A percentile compares a stretch with the other conserved stretches of the same genome.
Conservation (phyloP, 768 basidiomycete species). For the Serendipita sp. region DNA sequence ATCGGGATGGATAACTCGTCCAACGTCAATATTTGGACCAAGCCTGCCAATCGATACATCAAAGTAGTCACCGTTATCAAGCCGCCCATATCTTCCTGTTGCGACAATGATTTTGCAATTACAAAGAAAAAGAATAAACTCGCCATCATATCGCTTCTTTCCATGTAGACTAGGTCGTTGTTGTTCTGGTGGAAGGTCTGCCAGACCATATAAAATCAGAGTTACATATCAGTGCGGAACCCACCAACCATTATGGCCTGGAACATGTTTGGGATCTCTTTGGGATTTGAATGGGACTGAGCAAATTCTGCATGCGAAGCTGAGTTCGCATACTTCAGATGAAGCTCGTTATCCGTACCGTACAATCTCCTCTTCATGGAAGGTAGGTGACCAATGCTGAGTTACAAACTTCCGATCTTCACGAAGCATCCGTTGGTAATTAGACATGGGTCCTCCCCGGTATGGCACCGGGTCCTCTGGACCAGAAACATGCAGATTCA, state of each 20-base stretch:
- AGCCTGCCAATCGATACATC: neutral
- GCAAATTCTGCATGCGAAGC: neutral
- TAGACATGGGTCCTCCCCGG: neutral
- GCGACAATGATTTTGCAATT: neutral
- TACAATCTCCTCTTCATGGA: neutral
- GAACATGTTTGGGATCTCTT: neutral
- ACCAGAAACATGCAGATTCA: neutral
- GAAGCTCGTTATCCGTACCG: neutral
- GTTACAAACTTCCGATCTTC: neutral
- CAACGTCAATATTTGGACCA: conserved; percentile 32
- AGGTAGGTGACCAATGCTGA: neutral
- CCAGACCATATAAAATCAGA: neutral
- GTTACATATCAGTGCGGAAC: neutral
- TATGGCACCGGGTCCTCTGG: neutral
- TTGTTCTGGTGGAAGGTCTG: neutral
- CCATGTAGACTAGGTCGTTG: neutral
- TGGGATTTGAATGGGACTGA: neutral
- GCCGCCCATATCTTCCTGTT: neutral
- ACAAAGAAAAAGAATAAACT: neutral
- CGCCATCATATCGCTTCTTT: neutral
- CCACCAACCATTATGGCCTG: neutral
- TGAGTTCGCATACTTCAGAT: neutral
- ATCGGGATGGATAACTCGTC: conserved; percentile 47
- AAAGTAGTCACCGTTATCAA: neutral
- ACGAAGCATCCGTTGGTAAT: neutral